phyloP scores from a whole-genome alignment of 768 basidiomycete species.

The Lactarius indigo region DNA sequence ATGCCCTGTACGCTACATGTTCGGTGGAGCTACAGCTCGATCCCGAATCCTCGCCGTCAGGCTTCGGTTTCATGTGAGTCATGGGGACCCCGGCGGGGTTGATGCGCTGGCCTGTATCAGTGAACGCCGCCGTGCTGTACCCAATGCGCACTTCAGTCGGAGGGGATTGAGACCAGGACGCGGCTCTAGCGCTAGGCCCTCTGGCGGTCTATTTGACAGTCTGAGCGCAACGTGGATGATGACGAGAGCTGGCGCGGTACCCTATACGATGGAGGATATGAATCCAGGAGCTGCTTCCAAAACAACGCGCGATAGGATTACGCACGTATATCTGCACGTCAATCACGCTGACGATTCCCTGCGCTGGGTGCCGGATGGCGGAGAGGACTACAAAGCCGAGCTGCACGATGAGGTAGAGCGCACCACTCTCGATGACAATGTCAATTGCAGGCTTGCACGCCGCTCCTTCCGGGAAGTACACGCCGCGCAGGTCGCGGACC shows the following conservation, averaged over 20 bases:
- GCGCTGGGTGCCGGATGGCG: conserved; percentile 34
- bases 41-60: not conserved
- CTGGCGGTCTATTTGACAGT: not conserved
- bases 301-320: not conserved
- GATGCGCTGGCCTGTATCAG: not conserved
- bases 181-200: not conserved
- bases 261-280: not conserved
- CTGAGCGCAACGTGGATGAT: conserved; percentile 17
- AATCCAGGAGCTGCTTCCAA: not conserved
- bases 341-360: conserved; percentile 36
- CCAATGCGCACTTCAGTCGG: conserved; percentile 1
- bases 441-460: conserved; percentile 29
- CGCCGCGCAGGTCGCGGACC: conserved; percentile 11
- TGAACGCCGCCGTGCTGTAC: not conserved
- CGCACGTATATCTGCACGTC: conserved; percentile 42
- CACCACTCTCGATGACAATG: conserved; percentile 41
- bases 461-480: not conserved
- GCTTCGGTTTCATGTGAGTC: not conserved
- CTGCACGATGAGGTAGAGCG: conserved; percentile 39
- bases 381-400: conserved; percentile 41
- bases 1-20: not conserved
- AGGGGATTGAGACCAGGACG: not conserved
- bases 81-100: not conserved
- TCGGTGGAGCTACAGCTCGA: not conserved
- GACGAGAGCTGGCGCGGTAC: conserved; percentile 16